phyloP scores from a whole-genome alignment of 257 asterid genomes.

The Anisodus tanguticus region DNA sequence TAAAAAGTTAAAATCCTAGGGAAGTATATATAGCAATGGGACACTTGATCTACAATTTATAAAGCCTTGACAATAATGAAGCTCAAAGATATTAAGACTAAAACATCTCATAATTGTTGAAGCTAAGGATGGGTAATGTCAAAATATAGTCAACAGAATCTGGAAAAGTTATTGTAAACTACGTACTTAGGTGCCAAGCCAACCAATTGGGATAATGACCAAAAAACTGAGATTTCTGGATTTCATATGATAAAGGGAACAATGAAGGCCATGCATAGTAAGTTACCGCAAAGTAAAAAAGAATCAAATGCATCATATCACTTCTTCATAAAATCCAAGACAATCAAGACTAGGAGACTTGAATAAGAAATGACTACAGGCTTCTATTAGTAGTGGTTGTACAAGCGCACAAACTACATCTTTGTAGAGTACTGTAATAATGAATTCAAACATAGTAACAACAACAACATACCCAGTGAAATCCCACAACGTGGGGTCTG shows the following conservation, averaged over 20 bases:
- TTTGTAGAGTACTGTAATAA: too few species aligned
- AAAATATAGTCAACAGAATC: not conserved
- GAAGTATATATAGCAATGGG: not conserved
- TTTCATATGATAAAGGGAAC: not conserved
- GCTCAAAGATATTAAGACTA: not conserved
- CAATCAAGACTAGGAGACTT: not conserved
- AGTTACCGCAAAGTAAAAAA: not conserved
- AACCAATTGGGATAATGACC: not conserved
- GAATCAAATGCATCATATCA: not conserved
- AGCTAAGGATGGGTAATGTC: not conserved
- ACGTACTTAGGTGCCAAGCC: not conserved
- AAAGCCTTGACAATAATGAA: not conserved
- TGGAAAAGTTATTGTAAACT: not conserved
- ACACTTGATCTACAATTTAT: not conserved
- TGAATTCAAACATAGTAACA: too few species aligned
- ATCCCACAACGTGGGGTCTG: too few species aligned
- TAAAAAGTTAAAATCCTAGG: not conserved
- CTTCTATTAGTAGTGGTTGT: not conserved
- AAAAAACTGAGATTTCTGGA: not conserved
- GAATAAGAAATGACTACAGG: not conserved
- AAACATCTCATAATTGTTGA: not conserved
- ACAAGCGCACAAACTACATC: not conserved
- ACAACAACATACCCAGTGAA: too few species aligned
- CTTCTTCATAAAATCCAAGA: not conserved
- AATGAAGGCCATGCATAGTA: not conserved